phyloP scores from a whole-genome alignment of 495 filamentous ascomycete genomes.

The Cenococcum geophilum region DNA sequence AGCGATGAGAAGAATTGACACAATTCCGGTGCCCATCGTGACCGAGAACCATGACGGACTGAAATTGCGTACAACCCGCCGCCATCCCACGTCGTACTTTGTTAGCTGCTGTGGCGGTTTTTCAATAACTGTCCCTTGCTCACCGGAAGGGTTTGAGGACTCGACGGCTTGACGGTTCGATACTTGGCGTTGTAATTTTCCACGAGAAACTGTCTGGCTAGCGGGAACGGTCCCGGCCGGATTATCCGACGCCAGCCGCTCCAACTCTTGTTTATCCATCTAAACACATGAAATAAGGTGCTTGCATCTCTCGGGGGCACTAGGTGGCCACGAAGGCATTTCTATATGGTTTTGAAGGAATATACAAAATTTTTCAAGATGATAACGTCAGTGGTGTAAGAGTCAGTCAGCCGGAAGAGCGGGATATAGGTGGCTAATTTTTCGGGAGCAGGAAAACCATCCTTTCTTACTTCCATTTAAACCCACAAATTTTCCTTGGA shows the following conservation, averaged over 20 bases:
- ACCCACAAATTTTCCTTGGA: no score
- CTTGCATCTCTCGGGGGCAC: no score
- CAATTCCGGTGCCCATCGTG: slow-evolving; percentile 40
- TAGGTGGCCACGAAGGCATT: no score
- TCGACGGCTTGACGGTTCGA: slow-evolving; percentile 8
- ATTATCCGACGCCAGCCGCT: slow-evolving; percentile 22
- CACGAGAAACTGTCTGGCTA: not conserved
- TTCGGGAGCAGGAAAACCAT: no score
- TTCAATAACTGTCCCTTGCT: not conserved
- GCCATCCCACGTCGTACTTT: slow-evolving; percentile 35
- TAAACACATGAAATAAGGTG: no score
- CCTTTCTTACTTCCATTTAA: no score
- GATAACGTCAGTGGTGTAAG: no score
- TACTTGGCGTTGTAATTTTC: not conserved
- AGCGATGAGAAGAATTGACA: slow-evolving; percentile 32
- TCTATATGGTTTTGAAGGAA: no score
- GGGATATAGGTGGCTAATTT: no score
- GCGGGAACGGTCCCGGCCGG: slow-evolving; percentile 28
- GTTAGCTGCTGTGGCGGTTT: slow-evolving; percentile 2
- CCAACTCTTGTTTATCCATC: slow-evolving; percentile 17
- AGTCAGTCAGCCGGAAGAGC: no score
- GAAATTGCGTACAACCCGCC: slow-evolving; percentile 36
- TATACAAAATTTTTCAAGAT: no score
- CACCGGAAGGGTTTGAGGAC: slow-evolving; percentile 12
- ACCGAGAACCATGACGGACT: slow-evolving; percentile 38